phyloP scores from a whole-genome alignment of 805 yeast genomes.

The Candida patagonica region DNA sequence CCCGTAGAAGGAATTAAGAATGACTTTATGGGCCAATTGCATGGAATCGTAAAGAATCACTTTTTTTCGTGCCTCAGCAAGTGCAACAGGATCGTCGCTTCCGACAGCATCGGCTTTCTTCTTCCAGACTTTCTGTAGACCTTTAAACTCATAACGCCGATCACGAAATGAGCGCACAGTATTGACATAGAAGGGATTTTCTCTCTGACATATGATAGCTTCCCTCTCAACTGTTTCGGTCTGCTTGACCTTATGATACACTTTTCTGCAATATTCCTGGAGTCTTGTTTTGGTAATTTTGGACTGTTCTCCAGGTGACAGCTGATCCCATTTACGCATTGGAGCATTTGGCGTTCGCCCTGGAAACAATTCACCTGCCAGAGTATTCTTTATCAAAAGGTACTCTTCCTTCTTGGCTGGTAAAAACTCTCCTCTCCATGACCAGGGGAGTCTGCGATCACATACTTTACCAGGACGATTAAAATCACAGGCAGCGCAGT shows the following conservation, averaged over 20 bases:
- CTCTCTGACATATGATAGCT: constrained; percentile 93
- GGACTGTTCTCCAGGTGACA: constrained; percentile 72
- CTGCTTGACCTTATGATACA: constrained; percentile 69
- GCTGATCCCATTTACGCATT: constrained; percentile 51
- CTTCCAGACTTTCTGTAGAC: constrained; percentile 90
- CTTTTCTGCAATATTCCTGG: constrained; percentile 76
- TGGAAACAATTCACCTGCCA: constrained; percentile 72
- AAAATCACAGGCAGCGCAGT: constrained; percentile 96
- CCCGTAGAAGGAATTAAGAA: constrained; percentile 92
- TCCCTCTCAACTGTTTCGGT: constrained; percentile 82
- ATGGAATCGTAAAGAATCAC: constrained; percentile 87
- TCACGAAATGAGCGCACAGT: constrained; percentile 94
- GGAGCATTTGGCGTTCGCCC: constrained; percentile 29
- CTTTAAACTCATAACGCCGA: constrained; percentile 91
- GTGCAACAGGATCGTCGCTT: constrained; percentile 43
- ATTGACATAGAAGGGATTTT: constrained; percentile 91
- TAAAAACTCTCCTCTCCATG: constrained; percentile 95
- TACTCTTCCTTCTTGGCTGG: constrained; percentile 92
- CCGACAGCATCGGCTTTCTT: constrained; percentile 55
- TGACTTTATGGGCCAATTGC: constrained; percentile 95
- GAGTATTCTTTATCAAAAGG: constrained; percentile 74
- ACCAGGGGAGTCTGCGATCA: constrained; percentile 87
- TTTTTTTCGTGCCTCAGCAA: constrained; percentile 91
- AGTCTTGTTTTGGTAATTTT: constrained; percentile 63
- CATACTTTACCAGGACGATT: constrained; percentile 91